Conservation (phyloP, 495 filamentous ascomycete genomes). For the Oleoguttula mirabilis region DNA sequence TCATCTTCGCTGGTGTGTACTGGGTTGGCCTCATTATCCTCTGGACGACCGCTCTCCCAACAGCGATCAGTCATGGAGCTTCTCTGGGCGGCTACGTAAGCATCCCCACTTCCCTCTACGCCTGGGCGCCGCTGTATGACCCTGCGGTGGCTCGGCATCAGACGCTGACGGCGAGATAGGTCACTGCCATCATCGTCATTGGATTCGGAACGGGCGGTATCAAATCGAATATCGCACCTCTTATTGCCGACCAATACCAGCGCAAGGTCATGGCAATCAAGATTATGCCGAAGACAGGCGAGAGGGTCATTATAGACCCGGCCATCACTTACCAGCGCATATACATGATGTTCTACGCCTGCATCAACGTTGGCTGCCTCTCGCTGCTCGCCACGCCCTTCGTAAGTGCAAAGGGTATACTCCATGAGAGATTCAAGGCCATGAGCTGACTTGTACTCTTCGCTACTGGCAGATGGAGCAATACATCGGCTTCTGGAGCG, state of each 20-base stretch:
- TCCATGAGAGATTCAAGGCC: too few relatives aligned
- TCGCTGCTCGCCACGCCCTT: slow-evolving; percentile 52
- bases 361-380: slow-evolving; percentile 66
- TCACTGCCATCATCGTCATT: slow-evolving; percentile 34
- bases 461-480: too few relatives aligned
- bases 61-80: slow-evolving; percentile 24
- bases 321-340: slow-evolving; percentile 62
- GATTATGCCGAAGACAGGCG: slow-evolving; percentile 46
- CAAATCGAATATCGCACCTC: slow-evolving; percentile 57
- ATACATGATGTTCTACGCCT: slow-evolving; percentile 54
- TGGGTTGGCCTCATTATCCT: slow-evolving; percentile 33
- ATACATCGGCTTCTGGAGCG: slow-evolving; percentile 59
- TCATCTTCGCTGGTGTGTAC: slow-evolving; percentile 40
- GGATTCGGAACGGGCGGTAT: slow-evolving; percentile 56
- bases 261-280: slow-evolving; percentile 47
- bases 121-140: too few relatives aligned
- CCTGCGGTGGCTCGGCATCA: too few relatives aligned
- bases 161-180: too few relatives aligned
- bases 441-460: too few relatives aligned
- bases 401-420: too few relatives aligned
- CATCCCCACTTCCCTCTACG: too few relatives aligned
- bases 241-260: slow-evolving; percentile 64
- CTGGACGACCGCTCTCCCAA: slow-evolving; percentile 26
- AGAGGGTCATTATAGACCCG: slow-evolving; percentile 65
- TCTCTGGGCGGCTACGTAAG: slow-evolving; percentile 28